Base-by-base conservation (phyloP, 2,329 filamentous ascomycete genomes). In the Hypoxylon sp. region DNA sequence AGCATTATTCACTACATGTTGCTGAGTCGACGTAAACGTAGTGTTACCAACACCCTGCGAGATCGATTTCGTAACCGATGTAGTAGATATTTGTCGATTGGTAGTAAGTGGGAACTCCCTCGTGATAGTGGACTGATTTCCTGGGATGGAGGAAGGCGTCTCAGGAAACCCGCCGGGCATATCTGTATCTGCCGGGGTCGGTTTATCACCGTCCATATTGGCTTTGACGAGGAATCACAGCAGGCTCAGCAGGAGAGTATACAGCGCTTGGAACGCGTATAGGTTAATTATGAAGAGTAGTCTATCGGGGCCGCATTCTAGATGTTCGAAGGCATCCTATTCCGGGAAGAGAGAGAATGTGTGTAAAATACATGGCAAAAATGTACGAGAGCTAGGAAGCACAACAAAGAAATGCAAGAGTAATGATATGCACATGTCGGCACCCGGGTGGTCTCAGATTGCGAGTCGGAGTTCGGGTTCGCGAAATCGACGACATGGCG, bases 141-240 rank as follows among this genome's bases (percentile, higher is more conserved):
- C 40, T 10, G 69, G 67, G 8, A 63, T 64, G 10, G 73, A 66
- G 3, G 69, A 64, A 7, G 73, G 72, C 17, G 78, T 80, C 65
- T 77, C 76, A 3, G 77, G 77, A 31, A 74, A 80, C 2, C 77
- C 78, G 37, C 78, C 78, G 31, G 78, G 78, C 25, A 80, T 63
- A 62, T 78, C 78, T 17, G 67, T 75, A 59, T 79, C 75, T 60
- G 70, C 70, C 33, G 78, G 78, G 8, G 78, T 79, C 6, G 70
- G 72, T 35, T 48, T 72, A 8, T 75, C 72, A 27, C 40, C 50
- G 30, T 77, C 74, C 76, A 78, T 79, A 20, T 50, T 70, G 57
- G 46, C 37, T 57, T 33, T 22, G 31, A 42, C 35, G 20, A 40
- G 37, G 17, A 44, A 17, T 3, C 40, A 57, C 30, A 30, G 60